Conservation (phyloP, 2,329 filamentous ascomycete species). For the Penicillium sp. region DNA sequence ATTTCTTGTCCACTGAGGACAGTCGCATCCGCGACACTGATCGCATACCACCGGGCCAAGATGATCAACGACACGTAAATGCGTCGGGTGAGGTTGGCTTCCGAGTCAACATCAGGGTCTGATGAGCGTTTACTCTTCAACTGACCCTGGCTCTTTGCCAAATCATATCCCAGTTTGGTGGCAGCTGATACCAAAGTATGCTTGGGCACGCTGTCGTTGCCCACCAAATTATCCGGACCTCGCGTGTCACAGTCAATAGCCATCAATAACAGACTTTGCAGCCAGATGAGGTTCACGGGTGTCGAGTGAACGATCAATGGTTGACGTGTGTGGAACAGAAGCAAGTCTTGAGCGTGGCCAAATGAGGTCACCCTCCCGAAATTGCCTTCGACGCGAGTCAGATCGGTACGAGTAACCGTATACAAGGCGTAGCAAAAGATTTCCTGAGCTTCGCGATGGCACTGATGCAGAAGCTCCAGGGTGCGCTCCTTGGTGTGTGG, state of each 20-base stretch:
- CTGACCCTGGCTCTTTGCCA: conserved; percentile 45
- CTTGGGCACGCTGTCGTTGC: conserved; percentile 47
- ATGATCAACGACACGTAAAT: conserved; percentile 46
- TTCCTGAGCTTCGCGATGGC: conserved; percentile 46
- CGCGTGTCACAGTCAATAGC: conserved; percentile 48
- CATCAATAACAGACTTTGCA: conserved; percentile 48
- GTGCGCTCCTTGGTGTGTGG: conserved; percentile 45
- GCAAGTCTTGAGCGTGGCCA: conserved; percentile 45
- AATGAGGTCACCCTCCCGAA: conserved; percentile 43
- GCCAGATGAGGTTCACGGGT: conserved; percentile 44
- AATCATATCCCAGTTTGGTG: conserved; percentile 42
- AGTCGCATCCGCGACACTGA: conserved; percentile 46
- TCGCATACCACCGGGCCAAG: conserved; percentile 46
- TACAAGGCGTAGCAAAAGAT: conserved; percentile 46
- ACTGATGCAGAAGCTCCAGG: conserved; percentile 42
- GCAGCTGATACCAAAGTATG: conserved; percentile 45
- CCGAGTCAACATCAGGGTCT: conserved; percentile 44
- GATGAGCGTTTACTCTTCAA: conserved; percentile 39
- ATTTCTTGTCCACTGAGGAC: conserved; percentile 43
- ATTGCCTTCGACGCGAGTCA: conserved; percentile 36
- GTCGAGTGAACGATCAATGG: conserved; percentile 38
- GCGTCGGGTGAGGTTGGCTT: conserved; percentile 45
- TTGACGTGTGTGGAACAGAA: conserved; percentile 45
- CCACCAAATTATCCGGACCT: conserved; percentile 46
- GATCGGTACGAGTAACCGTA: conserved; percentile 43